Percentiles rank a stretch among this genome's conserved stretches.
Evolutionary conservation across 352 stramenopile genomes (phyloP).

Genomic region (Globisporangium megalacanthum): DNA sequence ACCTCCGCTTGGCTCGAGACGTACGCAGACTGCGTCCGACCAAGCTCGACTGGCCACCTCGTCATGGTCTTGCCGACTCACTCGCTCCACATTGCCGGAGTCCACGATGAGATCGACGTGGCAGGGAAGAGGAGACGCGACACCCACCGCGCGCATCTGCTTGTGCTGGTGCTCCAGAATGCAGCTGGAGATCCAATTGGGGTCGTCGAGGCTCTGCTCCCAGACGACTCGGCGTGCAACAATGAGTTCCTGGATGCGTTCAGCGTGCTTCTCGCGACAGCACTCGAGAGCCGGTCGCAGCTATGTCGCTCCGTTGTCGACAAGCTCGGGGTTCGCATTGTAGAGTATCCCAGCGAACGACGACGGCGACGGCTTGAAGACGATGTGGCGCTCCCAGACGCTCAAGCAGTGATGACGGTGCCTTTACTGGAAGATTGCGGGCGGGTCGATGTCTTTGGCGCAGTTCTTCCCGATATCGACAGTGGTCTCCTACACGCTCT

Average conservation of each 20-base stretch:
- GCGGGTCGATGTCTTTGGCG: slow-evolving; percentile 11
- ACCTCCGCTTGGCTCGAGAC: slow-evolving; percentile 3
- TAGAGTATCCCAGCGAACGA: not conserved
- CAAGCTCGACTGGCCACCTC: slow-evolving; percentile 13
- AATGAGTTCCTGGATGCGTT: slow-evolving; percentile 19
- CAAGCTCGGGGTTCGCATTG: slow-evolving; percentile 7
- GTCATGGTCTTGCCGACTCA: slow-evolving; percentile 11
- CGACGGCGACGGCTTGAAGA: not conserved
- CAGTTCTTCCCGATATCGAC: slow-evolving; percentile 11
- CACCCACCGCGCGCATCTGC: slow-evolving; percentile 3
- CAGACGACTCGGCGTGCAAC: not conserved
- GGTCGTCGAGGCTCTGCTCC: slow-evolving; percentile 15
- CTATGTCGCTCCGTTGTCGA: slow-evolving; percentile 13
- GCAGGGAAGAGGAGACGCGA: not conserved
- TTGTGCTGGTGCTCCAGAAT: slow-evolving; percentile 15
- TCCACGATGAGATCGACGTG: slow-evolving; percentile 14
- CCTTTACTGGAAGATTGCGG: slow-evolving; percentile 5
- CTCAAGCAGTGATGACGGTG: slow-evolving; percentile 2
- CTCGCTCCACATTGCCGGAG: slow-evolving; percentile 4
- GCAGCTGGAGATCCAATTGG: slow-evolving; percentile 4
- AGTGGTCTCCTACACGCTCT: slow-evolving; percentile 11
- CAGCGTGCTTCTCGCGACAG: slow-evolving; percentile 11
- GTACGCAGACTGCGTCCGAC: slow-evolving; percentile 4
- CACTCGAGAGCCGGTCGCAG: slow-evolving; percentile 10
- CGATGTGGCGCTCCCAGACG: not conserved